Conservation (phyloP, 2,329 filamentous ascomycete species). For the Dothideomycetes sp. region DNA sequence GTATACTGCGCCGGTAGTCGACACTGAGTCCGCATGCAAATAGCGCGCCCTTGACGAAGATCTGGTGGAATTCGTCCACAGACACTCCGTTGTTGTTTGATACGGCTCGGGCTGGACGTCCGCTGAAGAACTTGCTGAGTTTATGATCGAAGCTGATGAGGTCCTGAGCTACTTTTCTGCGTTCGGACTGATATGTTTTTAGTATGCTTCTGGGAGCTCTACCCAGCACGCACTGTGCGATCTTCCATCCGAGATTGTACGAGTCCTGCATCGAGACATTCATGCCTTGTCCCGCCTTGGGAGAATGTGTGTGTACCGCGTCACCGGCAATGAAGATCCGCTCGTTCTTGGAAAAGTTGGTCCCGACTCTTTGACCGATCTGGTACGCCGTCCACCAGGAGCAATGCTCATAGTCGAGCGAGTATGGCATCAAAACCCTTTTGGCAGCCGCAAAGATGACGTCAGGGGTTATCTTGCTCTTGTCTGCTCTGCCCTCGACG, state of each 20-base stretch:
- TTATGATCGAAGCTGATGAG: constrained; percentile 50
- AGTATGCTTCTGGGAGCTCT: constrained; percentile 30
- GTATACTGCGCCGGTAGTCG: constrained; percentile 47
- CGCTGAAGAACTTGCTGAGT: constrained; percentile 43
- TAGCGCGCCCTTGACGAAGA: constrained; percentile 50
- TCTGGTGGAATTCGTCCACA: constrained; percentile 54
- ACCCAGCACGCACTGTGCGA: constrained; percentile 40
- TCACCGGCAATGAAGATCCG: constrained; percentile 64
- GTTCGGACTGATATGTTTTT: constrained; percentile 44
- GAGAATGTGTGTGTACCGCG: constrained; percentile 45
- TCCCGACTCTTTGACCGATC: constrained; percentile 40
- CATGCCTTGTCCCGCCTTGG: constrained; percentile 63
- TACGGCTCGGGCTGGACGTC: constrained; percentile 49
- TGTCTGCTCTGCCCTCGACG: constrained; percentile 40
- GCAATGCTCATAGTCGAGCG: constrained; percentile 52
- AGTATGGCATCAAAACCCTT: constrained; percentile 58
- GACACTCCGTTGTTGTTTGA: constrained; percentile 53
- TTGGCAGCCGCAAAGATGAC: constrained; percentile 54
- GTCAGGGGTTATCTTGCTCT: constrained; percentile 54
- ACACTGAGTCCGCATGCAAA: constrained; percentile 52
- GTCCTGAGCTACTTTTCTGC: constrained; percentile 53
- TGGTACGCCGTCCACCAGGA: constrained; percentile 63
- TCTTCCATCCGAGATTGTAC: constrained; percentile 51
- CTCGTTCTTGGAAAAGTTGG: constrained; percentile 45
- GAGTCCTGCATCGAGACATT: constrained; percentile 63